A percentile compares a stretch with the other conserved stretches of the same genome.
These are phyloP conservation scores for Phytophthora pistaciae DNA, from an alignment of 352 stramenopile species.

Conservation along the genomic window DNA sequence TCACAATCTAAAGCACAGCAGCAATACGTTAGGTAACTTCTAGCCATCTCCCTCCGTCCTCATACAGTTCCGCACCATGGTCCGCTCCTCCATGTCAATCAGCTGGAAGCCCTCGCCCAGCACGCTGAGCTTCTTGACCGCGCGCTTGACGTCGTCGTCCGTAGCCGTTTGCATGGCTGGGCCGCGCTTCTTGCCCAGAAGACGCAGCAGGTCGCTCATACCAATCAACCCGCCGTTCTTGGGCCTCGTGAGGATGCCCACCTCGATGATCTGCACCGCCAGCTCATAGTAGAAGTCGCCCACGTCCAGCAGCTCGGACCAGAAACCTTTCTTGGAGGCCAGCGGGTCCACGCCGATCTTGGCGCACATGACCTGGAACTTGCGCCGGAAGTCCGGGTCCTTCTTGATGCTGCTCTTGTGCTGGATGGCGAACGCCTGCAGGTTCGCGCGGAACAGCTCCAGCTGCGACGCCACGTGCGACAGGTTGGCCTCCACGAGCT, in stretches of 20 bases:
- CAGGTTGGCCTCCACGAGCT: constrained; percentile 85
- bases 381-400: constrained; percentile 94
- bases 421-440: constrained; percentile 94
- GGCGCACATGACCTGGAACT: constrained; percentile 97
- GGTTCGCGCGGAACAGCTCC: constrained; percentile 91
- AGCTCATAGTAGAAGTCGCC: constrained; percentile 99
- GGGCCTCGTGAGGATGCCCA: constrained; percentile 94
- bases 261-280: constrained; percentile 98
- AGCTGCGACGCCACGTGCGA: constrained; percentile 87
- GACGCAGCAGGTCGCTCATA: constrained; percentile 80
- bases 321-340: constrained; percentile 98
- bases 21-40: neutral
- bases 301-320: constrained; percentile 97
- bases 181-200: constrained; percentile 78
- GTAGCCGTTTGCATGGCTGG: constrained; percentile 80
- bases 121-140: constrained; percentile 95
- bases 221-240: constrained; percentile 88
- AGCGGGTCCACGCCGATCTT: constrained; percentile 98
- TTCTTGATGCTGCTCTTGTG: constrained; percentile 97
- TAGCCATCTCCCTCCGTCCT: neutral
- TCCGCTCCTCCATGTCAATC: constrained; percentile 92
- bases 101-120: constrained; percentile 96
- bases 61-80: constrained; percentile 70
- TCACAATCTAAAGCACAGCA: constrained; percentile 83
- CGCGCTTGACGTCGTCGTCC: constrained; percentile 94